Conservation (phyloP, 306 rosid genomes). For the Lagenaria siceraria region DNA sequence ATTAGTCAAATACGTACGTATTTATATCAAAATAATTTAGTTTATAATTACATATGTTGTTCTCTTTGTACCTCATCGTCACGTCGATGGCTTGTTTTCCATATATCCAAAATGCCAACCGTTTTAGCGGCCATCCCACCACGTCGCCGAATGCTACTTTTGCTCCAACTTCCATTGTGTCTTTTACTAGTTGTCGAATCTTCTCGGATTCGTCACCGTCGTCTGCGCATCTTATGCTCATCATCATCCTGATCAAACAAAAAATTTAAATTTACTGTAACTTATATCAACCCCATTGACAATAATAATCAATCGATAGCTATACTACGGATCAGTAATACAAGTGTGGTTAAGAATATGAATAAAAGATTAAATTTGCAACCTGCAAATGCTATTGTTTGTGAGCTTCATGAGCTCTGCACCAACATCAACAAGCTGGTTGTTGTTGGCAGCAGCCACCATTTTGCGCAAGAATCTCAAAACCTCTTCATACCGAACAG, state of each 20-base stretch:
- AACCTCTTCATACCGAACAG: slow-evolving; percentile 17
- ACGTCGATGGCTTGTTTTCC: slow-evolving; percentile 34
- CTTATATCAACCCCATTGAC: no score
- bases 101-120: slow-evolving; percentile 29
- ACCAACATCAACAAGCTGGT: slow-evolving; percentile 21
- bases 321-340: no score
- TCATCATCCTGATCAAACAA: slow-evolving; percentile 14
- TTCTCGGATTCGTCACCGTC: slow-evolving; percentile 25
- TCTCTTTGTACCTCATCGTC: slow-evolving; percentile 16
- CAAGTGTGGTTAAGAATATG: no score
- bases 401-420: slow-evolving; percentile 36
- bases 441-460: slow-evolving; percentile 5
- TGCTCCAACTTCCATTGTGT: slow-evolving; percentile 25
- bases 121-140: slow-evolving; percentile 32
- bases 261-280: neutral
- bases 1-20: neutral
- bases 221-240: slow-evolving; percentile 40
- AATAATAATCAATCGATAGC: no score
- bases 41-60: no score
- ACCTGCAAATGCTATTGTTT: slow-evolving; percentile 33
- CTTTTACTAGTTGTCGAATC: slow-evolving; percentile 27
- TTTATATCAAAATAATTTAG: neutral
- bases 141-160: slow-evolving; percentile 40
- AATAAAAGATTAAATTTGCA: neutral
- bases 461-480: slow-evolving; percentile 8